Evolutionary conservation across 2,329 filamentous ascomycete genomes (phyloP).

Genomic region (Hymenoscyphus albidus): DNA sequence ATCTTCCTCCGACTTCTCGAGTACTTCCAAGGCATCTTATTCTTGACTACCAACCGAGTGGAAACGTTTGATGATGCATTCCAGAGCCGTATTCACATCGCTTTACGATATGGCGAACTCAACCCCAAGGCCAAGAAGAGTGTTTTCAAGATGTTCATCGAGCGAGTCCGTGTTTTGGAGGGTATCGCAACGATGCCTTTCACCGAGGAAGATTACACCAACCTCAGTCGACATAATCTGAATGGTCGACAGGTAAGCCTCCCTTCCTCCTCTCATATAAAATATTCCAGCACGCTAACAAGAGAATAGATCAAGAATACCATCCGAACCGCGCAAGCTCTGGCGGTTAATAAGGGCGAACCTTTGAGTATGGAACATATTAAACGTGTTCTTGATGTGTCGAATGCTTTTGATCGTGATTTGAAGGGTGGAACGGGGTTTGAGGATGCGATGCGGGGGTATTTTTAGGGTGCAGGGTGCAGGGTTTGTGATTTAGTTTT

Average conservation of each 20-base stretch:
- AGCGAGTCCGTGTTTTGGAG: slow-evolving; percentile 64
- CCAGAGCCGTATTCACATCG: slow-evolving; percentile 82
- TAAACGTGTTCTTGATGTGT: slow-evolving; percentile 76
- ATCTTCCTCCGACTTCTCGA: slow-evolving; percentile 85
- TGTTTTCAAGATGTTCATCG: slow-evolving; percentile 82
- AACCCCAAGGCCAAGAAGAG: slow-evolving; percentile 67
- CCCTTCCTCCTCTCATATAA: not conserved
- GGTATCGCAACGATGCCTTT: slow-evolving; percentile 58
- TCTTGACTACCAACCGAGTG: slow-evolving; percentile 85
- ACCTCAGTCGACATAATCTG: slow-evolving; percentile 63
- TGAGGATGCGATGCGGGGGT: slow-evolving; percentile 79
- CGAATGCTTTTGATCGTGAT: slow-evolving; percentile 77
- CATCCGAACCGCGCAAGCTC: slow-evolving; percentile 75
- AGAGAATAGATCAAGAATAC: slow-evolving; percentile 71
- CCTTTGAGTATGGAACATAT: slow-evolving; percentile 75
- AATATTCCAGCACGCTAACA: slow-evolving; percentile 37
- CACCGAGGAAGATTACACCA: slow-evolving; percentile 62
- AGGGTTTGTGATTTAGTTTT: too few species aligned
- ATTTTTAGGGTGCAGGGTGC: slow-evolving; percentile 42
- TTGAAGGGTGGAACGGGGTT: slow-evolving; percentile 78
- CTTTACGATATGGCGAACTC: slow-evolving; percentile 74
- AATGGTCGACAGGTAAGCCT: slow-evolving; percentile 60
- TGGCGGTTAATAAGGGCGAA: slow-evolving; percentile 72
- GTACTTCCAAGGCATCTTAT: slow-evolving; percentile 88
- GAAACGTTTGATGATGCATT: slow-evolving; percentile 89